Evolutionary conservation across 1,139 yeast species (phyloP), one percentile per base, ranked within the genome.

Genomic region (Magnusiomyces fungicola): DNA sequence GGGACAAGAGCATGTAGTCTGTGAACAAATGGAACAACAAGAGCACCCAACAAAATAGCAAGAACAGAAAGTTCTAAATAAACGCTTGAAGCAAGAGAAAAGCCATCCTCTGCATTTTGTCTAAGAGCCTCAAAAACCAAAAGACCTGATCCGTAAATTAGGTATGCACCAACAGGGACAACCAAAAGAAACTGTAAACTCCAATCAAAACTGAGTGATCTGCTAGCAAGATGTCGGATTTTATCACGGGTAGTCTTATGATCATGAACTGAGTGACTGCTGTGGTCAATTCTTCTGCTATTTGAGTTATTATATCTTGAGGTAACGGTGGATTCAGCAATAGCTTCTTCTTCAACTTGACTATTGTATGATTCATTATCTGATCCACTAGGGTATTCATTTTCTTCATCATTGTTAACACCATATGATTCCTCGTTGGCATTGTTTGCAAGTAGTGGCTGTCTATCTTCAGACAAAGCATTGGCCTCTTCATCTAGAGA

Each of bases 161-260:
- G 55, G 43, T 76, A 73, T 1, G 80, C 69, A 0, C 81, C 71
- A n/a, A 84, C 47, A 3, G 96, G 95, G 6, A 82, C 86, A 32
- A 82, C 65, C 3, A 82, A 55, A 30, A 84, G 58, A 58, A 78
- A 86, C 64, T 88, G 96, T 24, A 86, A 58, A 7, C 82, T 74
- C 96, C 96, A 88, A 59, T 85, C 95, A 62, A 83, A 87, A 43
- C 82, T 73, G 53, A 73, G 72, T 5, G 78, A 73, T 48, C 75
- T 74, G 64, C 60, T 22, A 25, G 71, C 53, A 32, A 50, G 48
- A 29, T 50, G 55, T 45, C 38, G 43, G 5, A 50, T 40, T 19
- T 55, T 70, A 66, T 39, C 60, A 14, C 45, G 37, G 9, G 53
- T 29, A 6, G 49, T 40, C 21, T 38, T 30, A 34, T 47, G 53